A percentile compares a stretch with the other conserved stretches of the same genome.
phyloP scores from a whole-genome alignment of 371 early-diverging fungal genomes.

The Batrachochytrium dendrobatidis region DNA sequence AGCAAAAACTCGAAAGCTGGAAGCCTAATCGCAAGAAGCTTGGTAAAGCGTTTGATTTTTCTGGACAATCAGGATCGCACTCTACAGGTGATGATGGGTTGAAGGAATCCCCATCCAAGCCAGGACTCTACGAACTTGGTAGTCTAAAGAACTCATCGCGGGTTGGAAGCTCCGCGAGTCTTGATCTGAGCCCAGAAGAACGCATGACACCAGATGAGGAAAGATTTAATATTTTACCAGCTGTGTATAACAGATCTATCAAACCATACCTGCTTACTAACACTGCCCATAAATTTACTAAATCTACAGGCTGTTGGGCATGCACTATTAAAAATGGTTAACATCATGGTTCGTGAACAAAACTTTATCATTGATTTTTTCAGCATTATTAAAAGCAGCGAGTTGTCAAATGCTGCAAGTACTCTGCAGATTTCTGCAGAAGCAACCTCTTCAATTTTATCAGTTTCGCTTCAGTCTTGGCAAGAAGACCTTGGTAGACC shows the following conservation, averaged over 20 bases:
- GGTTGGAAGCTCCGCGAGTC: constrained; percentile 18
- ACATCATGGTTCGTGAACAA: constrained; percentile 63
- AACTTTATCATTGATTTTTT: constrained; percentile 80
- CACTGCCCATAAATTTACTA: too few species aligned
- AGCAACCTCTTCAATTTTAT: neutral
- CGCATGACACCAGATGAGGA: constrained; percentile 52
- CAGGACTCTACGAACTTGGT: neutral
- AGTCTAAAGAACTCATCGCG: neutral
- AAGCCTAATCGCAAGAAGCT: constrained; percentile 1
- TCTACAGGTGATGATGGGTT: too few species aligned
- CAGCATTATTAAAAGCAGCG: constrained; percentile 31
- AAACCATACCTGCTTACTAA: neutral
- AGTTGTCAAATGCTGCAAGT: neutral
- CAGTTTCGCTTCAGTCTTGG: constrained; percentile 12
- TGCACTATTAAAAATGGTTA: constrained; percentile 46
- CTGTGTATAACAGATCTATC: neutral
- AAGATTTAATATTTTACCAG: neutral
- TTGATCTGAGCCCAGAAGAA: constrained; percentile 41
- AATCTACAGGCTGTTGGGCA: constrained; percentile 29
- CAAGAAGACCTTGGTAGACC: constrained; percentile 41
- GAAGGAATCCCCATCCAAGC: too few species aligned
- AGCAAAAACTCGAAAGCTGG: constrained; percentile 16
- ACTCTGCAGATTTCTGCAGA: too few species aligned
- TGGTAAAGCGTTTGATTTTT: neutral
- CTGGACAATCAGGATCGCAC: too few species aligned